These are phyloP conservation scores for Magnolia officinalis DNA, from an alignment of 164 flowering plant genomes.

Conservation along the genomic window DNA sequence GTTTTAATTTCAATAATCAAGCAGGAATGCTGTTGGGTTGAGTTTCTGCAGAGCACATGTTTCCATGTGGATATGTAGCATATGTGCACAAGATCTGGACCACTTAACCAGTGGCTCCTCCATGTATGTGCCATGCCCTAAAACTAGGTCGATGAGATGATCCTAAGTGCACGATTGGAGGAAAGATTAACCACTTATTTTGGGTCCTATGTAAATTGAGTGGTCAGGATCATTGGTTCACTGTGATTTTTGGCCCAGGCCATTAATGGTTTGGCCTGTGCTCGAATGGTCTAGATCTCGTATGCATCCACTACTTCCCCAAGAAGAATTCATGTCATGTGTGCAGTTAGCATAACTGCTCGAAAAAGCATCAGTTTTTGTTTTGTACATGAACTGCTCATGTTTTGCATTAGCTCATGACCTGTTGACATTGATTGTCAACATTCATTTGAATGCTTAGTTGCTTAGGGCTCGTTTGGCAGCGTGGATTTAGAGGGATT, in stretches of 20 bases:
- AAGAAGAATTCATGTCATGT: too few species aligned
- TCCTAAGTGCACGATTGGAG: too few species aligned
- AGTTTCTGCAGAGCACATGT: background rate
- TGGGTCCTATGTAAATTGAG: too few species aligned
- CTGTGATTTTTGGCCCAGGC: too few species aligned
- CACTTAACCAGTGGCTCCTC: background rate
- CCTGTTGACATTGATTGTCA: background rate
- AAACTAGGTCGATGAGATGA: too few species aligned
- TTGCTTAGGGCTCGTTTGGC: background rate
- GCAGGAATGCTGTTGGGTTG: background rate
- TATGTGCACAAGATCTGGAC: background rate
- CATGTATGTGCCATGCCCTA: background rate
- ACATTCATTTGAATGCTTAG: background rate
- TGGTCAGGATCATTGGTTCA: too few species aligned
- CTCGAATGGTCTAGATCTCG: too few species aligned
- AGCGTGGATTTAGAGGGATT: too few species aligned
- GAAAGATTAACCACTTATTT: too few species aligned
- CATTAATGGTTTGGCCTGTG: too few species aligned
- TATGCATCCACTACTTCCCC: too few species aligned
- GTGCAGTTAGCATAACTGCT: too few species aligned
- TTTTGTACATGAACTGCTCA: background rate
- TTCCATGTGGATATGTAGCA: background rate
- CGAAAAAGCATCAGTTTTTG: background rate
- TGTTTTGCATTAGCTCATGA: background rate
- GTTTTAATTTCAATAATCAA: background rate